A percentile compares a stretch with the other conserved stretches of the same genome.
phyloP scores from a whole-genome alignment of 2,329 filamentous ascomycete species.

The Phaeophleospora eucalypticola region DNA sequence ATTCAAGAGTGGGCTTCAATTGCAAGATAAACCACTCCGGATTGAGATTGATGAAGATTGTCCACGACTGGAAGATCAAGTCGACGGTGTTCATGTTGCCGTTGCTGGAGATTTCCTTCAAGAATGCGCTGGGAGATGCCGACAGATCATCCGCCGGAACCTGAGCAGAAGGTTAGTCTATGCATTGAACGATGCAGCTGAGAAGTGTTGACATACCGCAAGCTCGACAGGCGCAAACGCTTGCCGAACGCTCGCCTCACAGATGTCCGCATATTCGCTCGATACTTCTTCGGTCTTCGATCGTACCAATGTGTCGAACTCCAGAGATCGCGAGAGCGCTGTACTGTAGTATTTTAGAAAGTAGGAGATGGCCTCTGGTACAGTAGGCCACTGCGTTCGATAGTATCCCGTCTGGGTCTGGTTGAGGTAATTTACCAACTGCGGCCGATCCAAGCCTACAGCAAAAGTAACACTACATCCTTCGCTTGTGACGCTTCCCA shows the following conservation, averaged over 20 bases:
- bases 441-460: conserved; percentile 22
- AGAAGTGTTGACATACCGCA: conserved; percentile 13
- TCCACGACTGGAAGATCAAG: conserved; percentile 31
- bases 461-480: conserved; percentile 18
- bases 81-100: conserved; percentile 33
- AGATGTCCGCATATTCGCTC: conserved; percentile 26
- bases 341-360: conserved; percentile 20
- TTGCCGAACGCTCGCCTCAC: conserved; percentile 27
- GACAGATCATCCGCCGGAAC: conserved; percentile 18
- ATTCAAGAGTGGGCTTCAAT: conserved; percentile 19
- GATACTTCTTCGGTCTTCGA: conserved; percentile 22
- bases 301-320: conserved; percentile 21
- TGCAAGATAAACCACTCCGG: conserved; percentile 21
- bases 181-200: background rate
- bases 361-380: conserved; percentile 19
- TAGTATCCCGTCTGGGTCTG: conserved; percentile 25
- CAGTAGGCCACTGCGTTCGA: conserved; percentile 21
- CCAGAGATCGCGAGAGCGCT: conserved; percentile 13
- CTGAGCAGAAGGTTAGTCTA: conserved; percentile 3
- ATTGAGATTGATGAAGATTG: conserved; percentile 29
- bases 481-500: conserved; percentile 10
- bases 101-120: conserved; percentile 53
- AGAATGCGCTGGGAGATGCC: conserved; percentile 37
- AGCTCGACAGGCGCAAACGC: conserved; percentile 27
- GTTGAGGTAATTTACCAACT: conserved; percentile 23